Conservation (phyloP, 305 asterid species). For the Rubia peregrina region DNA sequence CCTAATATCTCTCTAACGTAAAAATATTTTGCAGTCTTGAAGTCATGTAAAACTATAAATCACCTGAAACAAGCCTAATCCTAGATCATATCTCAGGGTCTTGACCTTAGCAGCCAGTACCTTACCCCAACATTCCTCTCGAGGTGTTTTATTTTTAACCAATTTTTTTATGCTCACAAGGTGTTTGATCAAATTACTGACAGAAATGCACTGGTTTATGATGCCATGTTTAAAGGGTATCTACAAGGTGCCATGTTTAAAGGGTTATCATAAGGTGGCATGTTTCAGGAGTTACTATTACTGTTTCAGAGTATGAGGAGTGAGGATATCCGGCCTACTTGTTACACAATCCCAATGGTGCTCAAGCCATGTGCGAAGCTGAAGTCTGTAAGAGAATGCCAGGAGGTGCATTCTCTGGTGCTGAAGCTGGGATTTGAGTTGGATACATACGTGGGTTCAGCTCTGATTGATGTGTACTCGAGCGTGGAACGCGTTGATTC, state of each 20-base stretch:
- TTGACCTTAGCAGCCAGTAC: conserved; percentile 34
- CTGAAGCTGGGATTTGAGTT: conserved; percentile 22
- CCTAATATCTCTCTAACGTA: conserved; percentile 20
- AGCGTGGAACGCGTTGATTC: conserved; percentile 27
- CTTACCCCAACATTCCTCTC: conserved; percentile 44
- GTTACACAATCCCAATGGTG: conserved; percentile 62
- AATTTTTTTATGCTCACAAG: conserved; percentile 33
- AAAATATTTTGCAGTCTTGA: conserved; percentile 30
- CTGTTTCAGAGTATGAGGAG: conserved; percentile 55
- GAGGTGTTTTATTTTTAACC: conserved; percentile 33
- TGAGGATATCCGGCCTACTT: conserved; percentile 50
- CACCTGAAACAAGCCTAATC: conserved; percentile 58
- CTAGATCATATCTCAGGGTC: conserved; percentile 44
- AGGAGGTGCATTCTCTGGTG: conserved; percentile 53
- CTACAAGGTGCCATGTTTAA: conserved; percentile 57
- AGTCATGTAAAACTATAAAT: conserved; percentile 49
- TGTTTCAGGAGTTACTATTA: conserved; percentile 30
- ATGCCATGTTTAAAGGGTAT: conserved; percentile 68
- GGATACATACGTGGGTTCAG: conserved; percentile 23
- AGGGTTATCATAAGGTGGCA: conserved; percentile 52
- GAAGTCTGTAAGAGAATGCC: conserved; percentile 51
- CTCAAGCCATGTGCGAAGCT: conserved; percentile 62
- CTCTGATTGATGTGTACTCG: conserved; percentile 66
- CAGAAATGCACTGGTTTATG: conserved; percentile 53
- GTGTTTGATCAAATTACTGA: conserved; percentile 53